Percentiles rank a stretch among this genome's conserved stretches.
phyloP scores from a whole-genome alignment of 495 filamentous ascomycete genomes.

The Aspergillus indologenus region DNA sequence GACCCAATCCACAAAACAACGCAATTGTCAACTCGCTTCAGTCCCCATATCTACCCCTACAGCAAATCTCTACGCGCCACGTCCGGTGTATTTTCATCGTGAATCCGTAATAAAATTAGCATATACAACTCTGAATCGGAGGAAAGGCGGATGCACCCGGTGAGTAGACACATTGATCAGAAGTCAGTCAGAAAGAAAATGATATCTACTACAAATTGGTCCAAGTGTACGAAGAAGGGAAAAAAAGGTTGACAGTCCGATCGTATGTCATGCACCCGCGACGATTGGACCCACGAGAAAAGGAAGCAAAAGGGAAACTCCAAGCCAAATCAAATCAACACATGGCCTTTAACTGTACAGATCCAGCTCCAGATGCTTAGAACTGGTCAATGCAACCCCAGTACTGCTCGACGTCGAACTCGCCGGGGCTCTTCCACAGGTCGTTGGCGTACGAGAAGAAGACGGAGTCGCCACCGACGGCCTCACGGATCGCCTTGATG shows the following conservation, averaged over 20 bases:
- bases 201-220: slow-evolving; percentile 39
- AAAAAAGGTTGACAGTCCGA: slow-evolving; percentile 25
- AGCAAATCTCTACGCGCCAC: too few relatives aligned
- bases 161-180: slow-evolving; percentile 29
- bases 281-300: slow-evolving; percentile 3
- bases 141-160: slow-evolving; percentile 31
- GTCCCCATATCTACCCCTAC: too few relatives aligned
- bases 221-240: slow-evolving; percentile 28
- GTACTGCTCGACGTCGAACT: slow-evolving; percentile 71
- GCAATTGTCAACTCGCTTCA: too few relatives aligned
- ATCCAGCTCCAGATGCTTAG: slow-evolving; percentile 26
- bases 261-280: slow-evolving; percentile 4
- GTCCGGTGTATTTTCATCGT: too few relatives aligned
- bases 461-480: slow-evolving; percentile 57
- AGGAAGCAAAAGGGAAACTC: slow-evolving; percentile 12
- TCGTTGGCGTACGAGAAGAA: slow-evolving; percentile 83
- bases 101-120: slow-evolving; percentile 25
- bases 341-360: slow-evolving; percentile 17
- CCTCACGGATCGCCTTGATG: slow-evolving; percentile 58
- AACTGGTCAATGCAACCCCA: slow-evolving; percentile 67
- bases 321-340: slow-evolving; percentile 24
- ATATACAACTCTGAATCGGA: slow-evolving; percentile 32
- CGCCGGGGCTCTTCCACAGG: slow-evolving; percentile 71
- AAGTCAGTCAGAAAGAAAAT: slow-evolving; percentile 26
- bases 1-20: too few relatives aligned